Evolutionary conservation across 352 stramenopile species (phyloP).

Genomic region (Pythium myriotylum): DNA sequence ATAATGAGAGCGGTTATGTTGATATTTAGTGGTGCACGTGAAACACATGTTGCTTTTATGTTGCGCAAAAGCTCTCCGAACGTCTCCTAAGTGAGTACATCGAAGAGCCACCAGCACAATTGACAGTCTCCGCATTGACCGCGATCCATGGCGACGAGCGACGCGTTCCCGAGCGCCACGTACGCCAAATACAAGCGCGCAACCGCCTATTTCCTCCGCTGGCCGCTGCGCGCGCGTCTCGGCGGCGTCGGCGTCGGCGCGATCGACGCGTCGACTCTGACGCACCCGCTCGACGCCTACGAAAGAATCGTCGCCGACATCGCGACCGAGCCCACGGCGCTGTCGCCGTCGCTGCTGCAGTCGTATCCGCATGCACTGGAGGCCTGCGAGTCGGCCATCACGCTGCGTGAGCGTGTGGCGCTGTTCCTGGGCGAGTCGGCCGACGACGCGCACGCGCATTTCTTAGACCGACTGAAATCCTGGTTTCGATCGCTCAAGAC

Average conservation of each 20-base stretch:
- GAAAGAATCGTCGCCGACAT: constrained; percentile 3
- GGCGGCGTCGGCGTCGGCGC: background rate
- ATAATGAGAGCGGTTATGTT: too few species aligned
- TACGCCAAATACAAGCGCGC: constrained; percentile 15
- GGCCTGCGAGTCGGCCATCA: constrained; percentile 16
- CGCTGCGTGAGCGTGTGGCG: constrained; percentile 8
- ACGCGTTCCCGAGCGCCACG: constrained; percentile 7
- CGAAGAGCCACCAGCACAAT: too few species aligned
- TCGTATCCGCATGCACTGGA: constrained; percentile 3
- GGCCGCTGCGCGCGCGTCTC: constrained; percentile 1
- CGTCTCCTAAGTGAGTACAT: too few species aligned
- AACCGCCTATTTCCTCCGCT: constrained; percentile 4
- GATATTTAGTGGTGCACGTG: too few species aligned
- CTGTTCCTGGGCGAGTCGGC: constrained; percentile 2
- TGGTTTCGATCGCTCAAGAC: constrained; percentile 6
- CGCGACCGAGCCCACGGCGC: background rate
- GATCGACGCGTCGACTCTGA: background rate
- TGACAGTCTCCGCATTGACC: too few species aligned
- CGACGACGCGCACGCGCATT: constrained; percentile 11
- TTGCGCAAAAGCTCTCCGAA: too few species aligned
- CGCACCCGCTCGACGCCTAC: constrained; percentile 9
- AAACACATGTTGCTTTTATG: too few species aligned
- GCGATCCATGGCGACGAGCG: too few species aligned
- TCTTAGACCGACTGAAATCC: background rate
- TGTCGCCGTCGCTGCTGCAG: constrained; percentile 10